phyloP scores from a whole-genome alignment of 1,139 yeast species.

The Kodamaea suecica region DNA sequence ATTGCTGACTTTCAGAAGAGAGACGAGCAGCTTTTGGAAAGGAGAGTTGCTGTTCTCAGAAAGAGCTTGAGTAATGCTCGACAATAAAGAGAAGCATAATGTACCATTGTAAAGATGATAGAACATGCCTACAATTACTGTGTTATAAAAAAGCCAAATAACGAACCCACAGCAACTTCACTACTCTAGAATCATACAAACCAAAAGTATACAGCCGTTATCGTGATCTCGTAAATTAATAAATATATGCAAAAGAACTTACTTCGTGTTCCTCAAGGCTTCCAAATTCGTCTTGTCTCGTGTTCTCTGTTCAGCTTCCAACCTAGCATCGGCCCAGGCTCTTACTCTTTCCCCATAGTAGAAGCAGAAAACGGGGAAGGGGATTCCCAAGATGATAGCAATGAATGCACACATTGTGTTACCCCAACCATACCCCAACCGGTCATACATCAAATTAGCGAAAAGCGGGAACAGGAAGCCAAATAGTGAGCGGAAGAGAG shows the following conservation, averaged over 20 bases:
- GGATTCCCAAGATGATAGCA: constrained; percentile 39
- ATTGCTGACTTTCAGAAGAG: too few species aligned
- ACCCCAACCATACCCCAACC: constrained; percentile 45
- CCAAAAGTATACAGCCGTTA: neutral
- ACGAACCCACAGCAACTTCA: too few species aligned
- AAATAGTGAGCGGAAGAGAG: constrained; percentile 42
- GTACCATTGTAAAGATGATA: too few species aligned
- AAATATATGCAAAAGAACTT: constrained; percentile 1
- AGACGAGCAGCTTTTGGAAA: too few species aligned
- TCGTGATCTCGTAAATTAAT: neutral
- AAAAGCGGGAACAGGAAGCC: constrained; percentile 45
- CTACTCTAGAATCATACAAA: too few species aligned
- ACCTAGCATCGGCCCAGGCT: constrained; percentile 32
- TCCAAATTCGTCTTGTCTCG: constrained; percentile 35
- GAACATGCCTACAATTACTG: too few species aligned
- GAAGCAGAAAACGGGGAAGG: constrained; percentile 44
- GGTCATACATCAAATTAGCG: constrained; percentile 39
- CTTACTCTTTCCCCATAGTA: constrained; percentile 40
- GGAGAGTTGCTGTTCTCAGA: too few species aligned
- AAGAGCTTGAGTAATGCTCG: too few species aligned
- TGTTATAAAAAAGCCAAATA: too few species aligned
- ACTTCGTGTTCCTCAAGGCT: constrained; percentile 20
- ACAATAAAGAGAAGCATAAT: too few species aligned
- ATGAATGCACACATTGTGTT: constrained; percentile 44
- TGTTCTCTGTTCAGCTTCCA: constrained; percentile 31